phyloP scores from a whole-genome alignment of 495 filamentous ascomycete genomes.

The Thermochaetoides thermophila region DNA sequence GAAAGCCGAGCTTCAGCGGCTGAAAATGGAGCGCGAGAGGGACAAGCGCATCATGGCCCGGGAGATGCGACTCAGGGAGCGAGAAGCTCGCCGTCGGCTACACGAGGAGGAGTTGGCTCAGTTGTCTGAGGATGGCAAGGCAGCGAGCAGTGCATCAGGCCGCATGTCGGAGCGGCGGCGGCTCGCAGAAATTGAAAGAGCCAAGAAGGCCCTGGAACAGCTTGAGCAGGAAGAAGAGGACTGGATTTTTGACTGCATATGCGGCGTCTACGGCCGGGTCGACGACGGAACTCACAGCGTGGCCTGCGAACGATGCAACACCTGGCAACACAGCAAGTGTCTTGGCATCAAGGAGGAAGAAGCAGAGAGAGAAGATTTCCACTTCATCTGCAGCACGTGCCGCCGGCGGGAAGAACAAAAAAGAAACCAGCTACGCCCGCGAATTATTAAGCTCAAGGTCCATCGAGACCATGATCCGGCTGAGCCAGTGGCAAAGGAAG shows the following conservation, averaged over 20 bases:
- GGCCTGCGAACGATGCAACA: slow-evolving; percentile 86
- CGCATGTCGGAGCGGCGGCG: slow-evolving; percentile 65
- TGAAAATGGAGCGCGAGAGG: slow-evolving; percentile 56
- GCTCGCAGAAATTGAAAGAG: slow-evolving; percentile 61
- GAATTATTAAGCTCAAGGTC: slow-evolving; percentile 58
- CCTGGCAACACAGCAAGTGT: slow-evolving; percentile 93
- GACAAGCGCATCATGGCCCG: slow-evolving; percentile 71
- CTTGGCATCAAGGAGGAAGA: slow-evolving; percentile 61
- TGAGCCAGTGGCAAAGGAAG: too few relatives aligned
- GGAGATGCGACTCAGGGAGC: slow-evolving; percentile 68
- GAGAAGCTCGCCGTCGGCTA: slow-evolving; percentile 61
- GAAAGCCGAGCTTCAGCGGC: slow-evolving; percentile 51
- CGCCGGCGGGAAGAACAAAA: slow-evolving; percentile 32
- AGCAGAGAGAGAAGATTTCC: slow-evolving; percentile 75
- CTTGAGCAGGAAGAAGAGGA: slow-evolving; percentile 61
- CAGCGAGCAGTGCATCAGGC: slow-evolving; percentile 43
- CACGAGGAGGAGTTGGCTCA: slow-evolving; percentile 72
- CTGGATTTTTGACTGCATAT: slow-evolving; percentile 92
- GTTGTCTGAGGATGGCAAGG: slow-evolving; percentile 63
- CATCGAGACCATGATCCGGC: too few relatives aligned
- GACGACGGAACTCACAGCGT: slow-evolving; percentile 89
- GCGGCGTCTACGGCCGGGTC: slow-evolving; percentile 76
- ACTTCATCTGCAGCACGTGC: slow-evolving; percentile 74
- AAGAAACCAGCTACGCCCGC: slow-evolving; percentile 22
- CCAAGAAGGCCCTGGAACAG: slow-evolving; percentile 55